Base-by-base conservation (phyloP, 805 yeast species). In the Kluyveromyces nonfermentans region DNA sequence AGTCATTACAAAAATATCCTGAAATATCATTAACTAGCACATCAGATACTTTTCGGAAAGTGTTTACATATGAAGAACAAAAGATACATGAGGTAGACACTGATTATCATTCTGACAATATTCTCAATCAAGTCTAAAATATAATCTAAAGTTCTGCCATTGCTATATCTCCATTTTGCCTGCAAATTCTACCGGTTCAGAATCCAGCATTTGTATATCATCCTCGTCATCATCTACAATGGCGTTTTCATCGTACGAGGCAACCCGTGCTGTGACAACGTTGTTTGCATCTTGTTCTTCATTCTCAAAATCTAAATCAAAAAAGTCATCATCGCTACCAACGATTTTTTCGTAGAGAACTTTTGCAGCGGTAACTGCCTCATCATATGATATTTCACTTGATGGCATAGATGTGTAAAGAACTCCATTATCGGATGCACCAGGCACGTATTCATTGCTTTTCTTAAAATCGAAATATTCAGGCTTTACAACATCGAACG, bases 291-390 rank as follows among this genome's bases (percentile, higher is more conserved):
- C 70, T 25, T 69, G 74, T 36, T 85, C 95, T 17, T 88, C 96
- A 61, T 90, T 97, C 64, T 90, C 97, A 59, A 90, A 90, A 64
- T 90, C 97, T 35, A 90, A 85, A 62, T 87, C 96, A 59, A 90
- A 90, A 67, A 93, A 93, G 64, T 90, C 97, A 55, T 90, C 97
- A 59, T 85, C 93, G 1, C 95, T 77, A 8, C 97, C 97, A 9
- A 93, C 94, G 49, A 90, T 80, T 45, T 74, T 71, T 48, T 77
- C 80, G 61, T 86, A 90, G 35, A 90, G 60, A 17, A 76, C 67
- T 58, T 79, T 83, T 6, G 89, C 87, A 48, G 87, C 93, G 2
- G 89, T 79, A 16, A 90, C 77, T 4, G 85, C 76, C 25, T 96
- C 97, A 60, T 90, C 97, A 62, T 88, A 90, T 33, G 95, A 82